These are phyloP conservation scores for Suillus cothurnatus DNA, from an alignment of 768 basidiomycete genomes.

Conservation along the genomic window DNA sequence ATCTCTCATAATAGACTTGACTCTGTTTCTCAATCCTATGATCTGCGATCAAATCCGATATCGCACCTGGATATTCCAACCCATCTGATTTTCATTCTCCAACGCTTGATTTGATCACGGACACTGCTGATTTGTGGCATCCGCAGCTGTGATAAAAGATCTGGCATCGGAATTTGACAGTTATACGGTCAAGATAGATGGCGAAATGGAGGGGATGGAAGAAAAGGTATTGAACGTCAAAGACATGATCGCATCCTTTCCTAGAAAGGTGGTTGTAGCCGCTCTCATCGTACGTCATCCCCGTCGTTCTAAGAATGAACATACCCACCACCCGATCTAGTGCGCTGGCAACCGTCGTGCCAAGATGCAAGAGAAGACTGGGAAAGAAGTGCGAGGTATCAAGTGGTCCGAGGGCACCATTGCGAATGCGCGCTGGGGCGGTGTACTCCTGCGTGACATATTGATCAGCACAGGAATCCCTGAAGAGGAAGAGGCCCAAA, in stretches of 20 bases:
- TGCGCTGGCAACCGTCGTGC: constrained; percentile 70
- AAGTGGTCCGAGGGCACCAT: constrained; percentile 71
- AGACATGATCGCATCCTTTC: constrained; percentile 23
- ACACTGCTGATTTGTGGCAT: constrained; percentile 4
- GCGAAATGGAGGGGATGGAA: constrained; percentile 20
- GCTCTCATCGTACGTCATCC: constrained; percentile 51
- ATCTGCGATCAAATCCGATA: constrained; percentile 12
- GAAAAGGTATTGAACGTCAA: constrained; percentile 18
- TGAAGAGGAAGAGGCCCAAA: constrained; percentile 20
- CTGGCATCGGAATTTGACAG: constrained; percentile 20
- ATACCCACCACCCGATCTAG: constrained; percentile 23
- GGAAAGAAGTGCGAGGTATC: constrained; percentile 51
- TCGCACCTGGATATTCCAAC: constrained; percentile 35
- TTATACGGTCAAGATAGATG: constrained; percentile 32
- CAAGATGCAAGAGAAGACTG: constrained; percentile 61
- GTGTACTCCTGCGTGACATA: constrained; percentile 58
- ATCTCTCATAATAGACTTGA: constrained; percentile 5
- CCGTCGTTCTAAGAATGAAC: constrained; percentile 3
- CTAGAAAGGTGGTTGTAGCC: constrained; percentile 43
- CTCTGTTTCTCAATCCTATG: background rate
- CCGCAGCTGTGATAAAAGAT: constrained; percentile 30
- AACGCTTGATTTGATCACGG: background rate
- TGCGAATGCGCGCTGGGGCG: constrained; percentile 69
- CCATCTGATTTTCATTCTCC: constrained; percentile 23
- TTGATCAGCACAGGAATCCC: constrained; percentile 47